phyloP scores from a whole-genome alignment of 257 asterid genomes.

The Solanum paucissectum region DNA sequence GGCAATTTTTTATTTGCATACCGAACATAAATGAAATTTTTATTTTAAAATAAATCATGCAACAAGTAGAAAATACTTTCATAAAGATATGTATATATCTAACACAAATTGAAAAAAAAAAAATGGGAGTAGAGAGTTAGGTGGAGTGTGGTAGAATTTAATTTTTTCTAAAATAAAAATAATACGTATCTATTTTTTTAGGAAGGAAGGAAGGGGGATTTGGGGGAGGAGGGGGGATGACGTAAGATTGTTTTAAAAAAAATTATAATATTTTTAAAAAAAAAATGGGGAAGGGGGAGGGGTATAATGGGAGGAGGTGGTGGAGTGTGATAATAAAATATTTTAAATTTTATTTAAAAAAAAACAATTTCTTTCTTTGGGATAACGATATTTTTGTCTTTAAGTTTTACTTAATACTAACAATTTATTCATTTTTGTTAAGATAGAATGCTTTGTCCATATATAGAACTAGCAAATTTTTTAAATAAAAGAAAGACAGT shows the following conservation, averaged over 20 bases:
- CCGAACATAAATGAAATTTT: too few species aligned
- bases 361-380: not conserved
- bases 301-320: not conserved
- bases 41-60: not conserved
- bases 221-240: not conserved
- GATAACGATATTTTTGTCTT: not conserved
- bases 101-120: too few species aligned
- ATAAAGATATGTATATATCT: too few species aligned
- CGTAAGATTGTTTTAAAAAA: not conserved
- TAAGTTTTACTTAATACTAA: not conserved
- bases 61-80: not conserved
- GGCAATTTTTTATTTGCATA: not conserved
- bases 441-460: not conserved
- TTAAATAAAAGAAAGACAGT: not conserved
- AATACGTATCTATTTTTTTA: too few species aligned
- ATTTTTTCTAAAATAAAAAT: too few species aligned
- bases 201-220: not conserved
- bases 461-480: too few species aligned
- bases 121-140: not conserved
- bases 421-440: too few species aligned
- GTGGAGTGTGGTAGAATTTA: not conserved
- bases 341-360: too few species aligned
- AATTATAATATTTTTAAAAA: fast-evolving
- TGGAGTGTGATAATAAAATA: not conserved
- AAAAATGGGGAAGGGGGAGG: not conserved